Percentiles rank a stretch among this genome's conserved stretches.
These are phyloP conservation scores for Cucurbitaria berberidis DNA, from an alignment of 2,329 filamentous ascomycete genomes.

Conservation along the genomic window DNA sequence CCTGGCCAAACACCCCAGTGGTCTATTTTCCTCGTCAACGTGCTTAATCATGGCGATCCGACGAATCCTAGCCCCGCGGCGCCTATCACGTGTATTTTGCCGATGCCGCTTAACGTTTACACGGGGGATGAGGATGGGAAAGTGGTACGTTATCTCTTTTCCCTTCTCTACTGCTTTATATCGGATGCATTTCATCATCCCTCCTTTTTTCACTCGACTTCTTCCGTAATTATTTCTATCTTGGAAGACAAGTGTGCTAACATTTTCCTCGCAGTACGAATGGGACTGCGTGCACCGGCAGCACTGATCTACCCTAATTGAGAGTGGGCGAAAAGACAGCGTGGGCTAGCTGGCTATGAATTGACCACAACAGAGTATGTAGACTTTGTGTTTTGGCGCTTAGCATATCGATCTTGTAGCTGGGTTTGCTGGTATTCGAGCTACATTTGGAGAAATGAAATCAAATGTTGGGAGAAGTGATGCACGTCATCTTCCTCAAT, in stretches of 20 bases:
- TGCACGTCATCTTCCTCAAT: too few species aligned
- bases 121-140: constrained; percentile 92
- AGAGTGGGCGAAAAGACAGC: too few species aligned
- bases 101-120: constrained; percentile 83
- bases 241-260: too few species aligned
- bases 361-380: too few species aligned
- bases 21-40: constrained; percentile 77
- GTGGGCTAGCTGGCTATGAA: too few species aligned
- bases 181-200: too few species aligned
- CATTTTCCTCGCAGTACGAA: constrained; percentile 54
- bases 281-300: constrained; percentile 63
- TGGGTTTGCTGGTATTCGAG: not conserved
- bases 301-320: constrained; percentile 10
- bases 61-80: constrained; percentile 56
- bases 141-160: constrained; percentile 62
- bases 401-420: not conserved
- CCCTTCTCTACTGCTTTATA: too few species aligned
- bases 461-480: too few species aligned
- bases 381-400: not conserved
- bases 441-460: too few species aligned
- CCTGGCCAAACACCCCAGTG: constrained; percentile 62
- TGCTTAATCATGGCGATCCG: constrained; percentile 79
- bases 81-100: constrained; percentile 83
- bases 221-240: too few species aligned
- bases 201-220: too few species aligned